These are phyloP conservation scores for Acacia crassicarpa DNA, from an alignment of 306 rosid genomes.

Conservation along the genomic window DNA sequence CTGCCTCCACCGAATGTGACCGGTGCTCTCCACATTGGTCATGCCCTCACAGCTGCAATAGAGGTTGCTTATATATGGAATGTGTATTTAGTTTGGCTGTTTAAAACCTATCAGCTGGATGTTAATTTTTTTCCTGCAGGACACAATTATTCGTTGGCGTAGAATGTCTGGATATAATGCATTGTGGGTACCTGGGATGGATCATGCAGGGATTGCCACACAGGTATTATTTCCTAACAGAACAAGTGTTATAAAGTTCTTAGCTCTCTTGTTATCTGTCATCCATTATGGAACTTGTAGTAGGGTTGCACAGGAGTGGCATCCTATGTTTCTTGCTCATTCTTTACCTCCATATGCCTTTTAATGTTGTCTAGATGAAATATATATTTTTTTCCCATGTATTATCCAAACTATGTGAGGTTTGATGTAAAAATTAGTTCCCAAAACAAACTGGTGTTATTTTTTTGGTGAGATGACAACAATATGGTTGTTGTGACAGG, in stretches of 20 bases:
- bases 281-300: constrained; percentile 16
- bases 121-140: constrained; percentile 53
- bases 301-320: not conserved
- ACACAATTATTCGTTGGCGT: constrained; percentile 92
- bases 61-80: constrained; percentile 52
- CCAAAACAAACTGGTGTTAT: not conserved
- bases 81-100: constrained; percentile 20
- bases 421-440: constrained; percentile 15
- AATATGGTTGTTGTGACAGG: constrained; percentile 45
- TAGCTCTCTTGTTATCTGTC: constrained; percentile 12
- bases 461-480: not conserved
- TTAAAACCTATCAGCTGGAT: constrained; percentile 8
- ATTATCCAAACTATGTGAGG: not conserved
- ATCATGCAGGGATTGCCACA: constrained; percentile 99
- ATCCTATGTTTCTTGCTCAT: not conserved
- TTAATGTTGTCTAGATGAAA: not conserved
- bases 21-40: constrained; percentile 96
- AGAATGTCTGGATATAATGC: constrained; percentile 92
- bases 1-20: constrained; percentile 94
- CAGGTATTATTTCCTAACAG: constrained; percentile 56
- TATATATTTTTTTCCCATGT: not conserved
- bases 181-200: constrained; percentile 98
- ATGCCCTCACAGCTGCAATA: constrained; percentile 90
- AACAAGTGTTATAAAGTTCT: constrained; percentile 7
- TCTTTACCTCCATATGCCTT: constrained; percentile 3